A percentile compares a stretch with the other conserved stretches of the same genome.
Evolutionary conservation across 2,329 filamentous ascomycete species (phyloP).

Genomic region (Bipolaris victoriae): DNA sequence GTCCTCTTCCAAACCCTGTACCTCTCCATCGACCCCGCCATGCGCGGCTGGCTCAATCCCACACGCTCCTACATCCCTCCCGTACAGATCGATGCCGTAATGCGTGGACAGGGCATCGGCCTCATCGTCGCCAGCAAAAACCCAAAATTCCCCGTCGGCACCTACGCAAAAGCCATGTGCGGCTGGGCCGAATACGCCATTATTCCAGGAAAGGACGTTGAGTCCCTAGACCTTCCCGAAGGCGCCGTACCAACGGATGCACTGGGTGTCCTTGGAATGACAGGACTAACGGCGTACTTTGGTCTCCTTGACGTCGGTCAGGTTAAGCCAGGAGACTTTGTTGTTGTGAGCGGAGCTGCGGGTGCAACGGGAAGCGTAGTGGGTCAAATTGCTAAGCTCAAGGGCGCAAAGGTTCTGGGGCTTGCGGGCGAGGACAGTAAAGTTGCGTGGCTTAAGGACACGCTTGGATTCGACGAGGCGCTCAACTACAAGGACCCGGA

Average conservation of each 20-base stretch:
- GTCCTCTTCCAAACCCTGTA: conserved; percentile 67
- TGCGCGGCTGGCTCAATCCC: conserved; percentile 71
- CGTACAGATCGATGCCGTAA: conserved; percentile 69
- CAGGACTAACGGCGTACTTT: conserved; percentile 77
- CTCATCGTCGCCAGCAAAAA: conserved; percentile 68
- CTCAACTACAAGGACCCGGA: conserved; percentile 62
- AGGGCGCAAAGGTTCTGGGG: conserved; percentile 61
- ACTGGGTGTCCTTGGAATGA: conserved; percentile 61
- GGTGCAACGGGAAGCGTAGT: conserved; percentile 79
- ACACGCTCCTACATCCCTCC: conserved; percentile 70
- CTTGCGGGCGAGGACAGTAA: conserved; percentile 61
- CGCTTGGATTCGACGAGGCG: conserved; percentile 60
- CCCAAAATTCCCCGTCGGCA: conserved; percentile 61
- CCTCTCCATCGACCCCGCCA: conserved; percentile 75
- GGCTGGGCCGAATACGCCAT: conserved; percentile 74
- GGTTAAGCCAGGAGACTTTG: conserved; percentile 72
- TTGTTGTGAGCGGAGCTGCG: conserved; percentile 78
- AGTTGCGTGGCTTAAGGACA: conserved; percentile 61
- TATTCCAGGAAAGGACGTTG: conserved; percentile 58
- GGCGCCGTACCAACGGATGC: conserved; percentile 64
- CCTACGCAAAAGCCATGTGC: conserved; percentile 59
- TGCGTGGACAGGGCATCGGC: conserved; percentile 68
- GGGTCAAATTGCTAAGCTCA: conserved; percentile 78
- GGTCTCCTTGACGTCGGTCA: conserved; percentile 73
- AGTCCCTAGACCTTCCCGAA: conserved; percentile 53